Percentiles rank a stretch among this genome's conserved stretches.
These are phyloP conservation scores for Taphrina confusa DNA, from an alignment of 1,139 yeast species.

Conservation along the genomic window DNA sequence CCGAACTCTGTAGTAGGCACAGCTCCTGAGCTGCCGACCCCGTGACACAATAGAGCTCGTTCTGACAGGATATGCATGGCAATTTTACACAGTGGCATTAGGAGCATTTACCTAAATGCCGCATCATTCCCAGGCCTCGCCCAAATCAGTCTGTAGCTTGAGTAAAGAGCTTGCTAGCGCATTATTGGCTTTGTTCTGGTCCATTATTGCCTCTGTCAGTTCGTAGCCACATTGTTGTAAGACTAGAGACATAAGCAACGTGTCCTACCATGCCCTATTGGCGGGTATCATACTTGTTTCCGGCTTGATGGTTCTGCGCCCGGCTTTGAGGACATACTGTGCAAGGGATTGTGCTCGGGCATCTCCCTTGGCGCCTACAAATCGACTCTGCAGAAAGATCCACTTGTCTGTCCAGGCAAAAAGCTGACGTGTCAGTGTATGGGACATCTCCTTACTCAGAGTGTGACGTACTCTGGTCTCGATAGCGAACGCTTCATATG, in stretches of 20 bases:
- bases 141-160: constrained; percentile 13
- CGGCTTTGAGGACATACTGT: constrained; percentile 75
- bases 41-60: too few relatives aligned
- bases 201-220: constrained; percentile 8
- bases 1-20: too few relatives aligned
- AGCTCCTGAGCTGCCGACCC: too few relatives aligned
- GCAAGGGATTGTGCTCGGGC: constrained; percentile 67
- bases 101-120: too few relatives aligned
- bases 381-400: constrained; percentile 70
- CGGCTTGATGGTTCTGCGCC: constrained; percentile 57
- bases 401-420: constrained; percentile 84
- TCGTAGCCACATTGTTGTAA: constrained; percentile 22
- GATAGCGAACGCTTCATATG: constrained; percentile 62
- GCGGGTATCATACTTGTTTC: constrained; percentile 4
- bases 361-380: constrained; percentile 53
- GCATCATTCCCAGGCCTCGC: not conserved
- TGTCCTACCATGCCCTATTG: not conserved
- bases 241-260: not conserved
- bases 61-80: too few relatives aligned
- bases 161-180: constrained; percentile 16
- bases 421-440: not conserved
- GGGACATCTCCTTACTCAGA: too few relatives aligned
- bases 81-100: too few relatives aligned
- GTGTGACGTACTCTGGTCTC: constrained; percentile 52
- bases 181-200: not conserved